phyloP scores from a whole-genome alignment of 768 basidiomycete species.

The Nevesoporus exiguus region DNA sequence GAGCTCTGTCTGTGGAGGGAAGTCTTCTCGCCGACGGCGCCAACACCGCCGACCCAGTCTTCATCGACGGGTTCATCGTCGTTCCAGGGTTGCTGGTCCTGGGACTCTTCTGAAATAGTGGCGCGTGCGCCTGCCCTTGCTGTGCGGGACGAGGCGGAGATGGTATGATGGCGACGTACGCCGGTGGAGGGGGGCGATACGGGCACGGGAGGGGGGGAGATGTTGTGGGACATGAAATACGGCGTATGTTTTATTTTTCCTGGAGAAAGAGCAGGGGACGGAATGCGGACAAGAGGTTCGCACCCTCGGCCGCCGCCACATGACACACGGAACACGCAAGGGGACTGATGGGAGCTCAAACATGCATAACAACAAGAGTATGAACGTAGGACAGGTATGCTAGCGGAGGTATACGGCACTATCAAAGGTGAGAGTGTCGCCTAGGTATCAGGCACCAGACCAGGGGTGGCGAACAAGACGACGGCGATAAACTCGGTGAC shows the following conservation, averaged over 20 bases:
- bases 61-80: constrained; percentile 77
- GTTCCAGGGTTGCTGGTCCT: constrained; percentile 57
- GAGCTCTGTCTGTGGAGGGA: constrained; percentile 79
- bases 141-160: constrained; percentile 68
- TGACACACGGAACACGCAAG: constrained; percentile 1
- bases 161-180: constrained; percentile 83
- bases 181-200: constrained; percentile 38
- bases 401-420: constrained; percentile 5
- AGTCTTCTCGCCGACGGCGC: constrained; percentile 80
- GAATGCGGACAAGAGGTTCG: constrained; percentile 8
- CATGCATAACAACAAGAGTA: neutral
- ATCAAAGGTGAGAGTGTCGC: neutral
- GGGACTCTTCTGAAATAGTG: constrained; percentile 63
- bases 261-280: neutral
- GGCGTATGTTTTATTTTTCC: neutral
- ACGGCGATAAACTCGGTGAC: constrained; percentile 33
- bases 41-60: constrained; percentile 79
- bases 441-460: constrained; percentile 27
- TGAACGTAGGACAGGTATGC: constrained; percentile 1
- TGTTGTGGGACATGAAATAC: constrained; percentile 38
- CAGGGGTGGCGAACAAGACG: constrained; percentile 25
- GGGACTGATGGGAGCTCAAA: constrained; percentile 3
- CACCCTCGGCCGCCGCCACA: constrained; percentile 27
- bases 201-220: constrained; percentile 42
- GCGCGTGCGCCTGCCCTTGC: constrained; percentile 59